Base-by-base conservation (phyloP, 2,329 filamentous ascomycete genomes). In the Clonostachys chloroleuca region DNA sequence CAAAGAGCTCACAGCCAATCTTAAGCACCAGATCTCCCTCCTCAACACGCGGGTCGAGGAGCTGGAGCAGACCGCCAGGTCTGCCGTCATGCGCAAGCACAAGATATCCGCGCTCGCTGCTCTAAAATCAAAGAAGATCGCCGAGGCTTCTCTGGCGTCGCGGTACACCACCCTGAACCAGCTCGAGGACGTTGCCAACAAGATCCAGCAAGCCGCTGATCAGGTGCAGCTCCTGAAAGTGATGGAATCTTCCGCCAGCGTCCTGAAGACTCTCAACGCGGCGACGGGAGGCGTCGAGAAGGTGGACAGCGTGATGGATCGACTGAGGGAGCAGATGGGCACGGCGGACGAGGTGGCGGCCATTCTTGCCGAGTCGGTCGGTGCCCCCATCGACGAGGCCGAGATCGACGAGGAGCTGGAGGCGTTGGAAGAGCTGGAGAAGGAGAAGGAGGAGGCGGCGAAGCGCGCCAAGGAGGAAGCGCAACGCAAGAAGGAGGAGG, bases 381-480 rank as follows among this genome's bases (percentile, higher is more conserved):
- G 68, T 13, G 61, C 57, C 39, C 65, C 64, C 2, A 73, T 95
- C 34, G 89, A 96, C 62, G 92, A 96, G 59, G 77, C 61, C 17
- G 92, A 95, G 63, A 81, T 97, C 47, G 91, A 96, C 55, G 87
- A 92, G 50, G 92, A 96, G 69, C 76, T 97, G 42, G 86, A 87
- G 54, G 84, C 77, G 5, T 71, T 99, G 69, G 84, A 92, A 66
- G 71, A 62, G 34, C 74, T 81, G 53, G 78, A 82, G 55, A 67
- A 60, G 53, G 71, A 72, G 58, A 77, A 79, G 59, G 75, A 81
- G 48, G 70, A 73, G 49, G 68, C 70, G 49, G 66, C 64, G 36
- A 74, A 79, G 52, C 75, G 70, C 24, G 64, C 63, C 40, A 66
- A 62, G 50, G 68, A 71, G 52, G 69, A 69, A 40, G 52, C 56